These are phyloP conservation scores for Scheffersomyces coipomensis DNA, from an alignment of 805 yeast species.

Conservation along the genomic window DNA sequence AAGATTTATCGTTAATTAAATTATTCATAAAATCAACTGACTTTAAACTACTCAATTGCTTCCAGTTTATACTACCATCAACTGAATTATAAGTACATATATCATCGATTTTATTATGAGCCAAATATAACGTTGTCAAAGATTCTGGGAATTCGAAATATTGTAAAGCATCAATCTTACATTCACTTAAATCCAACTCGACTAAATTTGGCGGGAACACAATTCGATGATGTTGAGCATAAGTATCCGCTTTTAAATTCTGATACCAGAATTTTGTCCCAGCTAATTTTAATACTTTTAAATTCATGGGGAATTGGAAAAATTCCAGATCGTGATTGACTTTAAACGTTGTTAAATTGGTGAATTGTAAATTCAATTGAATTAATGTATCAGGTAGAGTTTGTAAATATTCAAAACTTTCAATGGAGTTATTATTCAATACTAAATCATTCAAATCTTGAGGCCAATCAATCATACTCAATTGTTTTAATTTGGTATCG, in stretches of 20 bases:
- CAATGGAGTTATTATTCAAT: neutral
- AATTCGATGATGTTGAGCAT: neutral
- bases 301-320: neutral
- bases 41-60: neutral
- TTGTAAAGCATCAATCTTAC: neutral
- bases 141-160: neutral
- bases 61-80: neutral
- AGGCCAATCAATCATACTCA: neutral
- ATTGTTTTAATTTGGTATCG: neutral
- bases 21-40: neutral
- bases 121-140: neutral
- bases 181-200: neutral
- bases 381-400: neutral
- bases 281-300: neutral
- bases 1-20: neutral
- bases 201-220: neutral
- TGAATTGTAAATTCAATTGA: neutral
- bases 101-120: conserved; percentile 1
- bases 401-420: neutral
- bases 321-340: neutral
- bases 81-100: neutral
- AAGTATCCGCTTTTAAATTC: too few relatives aligned
- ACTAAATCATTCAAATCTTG: neutral
- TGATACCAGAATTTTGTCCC: neutral
- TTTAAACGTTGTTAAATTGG: neutral